Evolutionary conservation across 305 asterid species (phyloP).

Genomic region (Fraxinus velutina): DNA sequence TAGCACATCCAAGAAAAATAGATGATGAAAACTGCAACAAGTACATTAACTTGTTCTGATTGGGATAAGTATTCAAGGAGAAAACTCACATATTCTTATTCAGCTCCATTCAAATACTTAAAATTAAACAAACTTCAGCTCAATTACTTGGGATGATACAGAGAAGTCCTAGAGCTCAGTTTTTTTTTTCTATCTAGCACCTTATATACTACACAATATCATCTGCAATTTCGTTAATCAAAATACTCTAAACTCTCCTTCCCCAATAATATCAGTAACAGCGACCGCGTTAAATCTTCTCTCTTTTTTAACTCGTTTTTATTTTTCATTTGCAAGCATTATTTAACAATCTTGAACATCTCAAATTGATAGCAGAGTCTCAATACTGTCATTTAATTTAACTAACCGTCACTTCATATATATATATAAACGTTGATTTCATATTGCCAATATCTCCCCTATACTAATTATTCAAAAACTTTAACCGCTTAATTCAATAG

Average conservation of each 20-base stretch:
- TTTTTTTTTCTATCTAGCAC: not conserved
- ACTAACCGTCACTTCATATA: not conserved
- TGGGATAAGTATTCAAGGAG: not conserved
- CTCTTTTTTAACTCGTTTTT: not conserved
- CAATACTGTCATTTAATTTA: not conserved
- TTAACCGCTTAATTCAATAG: not conserved
- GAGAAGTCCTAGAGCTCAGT: not conserved
- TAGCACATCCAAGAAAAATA: not conserved
- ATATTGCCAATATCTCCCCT: not conserved
- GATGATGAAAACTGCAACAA: conserved; percentile 2
- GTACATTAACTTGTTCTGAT: not conserved
- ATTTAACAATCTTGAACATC: not conserved
- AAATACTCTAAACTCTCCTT: not conserved
- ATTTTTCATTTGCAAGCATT: not conserved
- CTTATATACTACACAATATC: not conserved
- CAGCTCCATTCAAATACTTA: not conserved
- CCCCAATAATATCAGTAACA: not conserved
- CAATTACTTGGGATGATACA: not conserved
- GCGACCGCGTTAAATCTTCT: not conserved
- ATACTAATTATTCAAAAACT: not conserved
- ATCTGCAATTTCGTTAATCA: not conserved
- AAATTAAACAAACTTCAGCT: conserved; percentile 2
- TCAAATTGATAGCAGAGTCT: not conserved
- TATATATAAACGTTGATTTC: not conserved
- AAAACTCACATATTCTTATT: not conserved